Conservation (phyloP, 148 eudicot genomes). For the Polygonum aviculare region DNA sequence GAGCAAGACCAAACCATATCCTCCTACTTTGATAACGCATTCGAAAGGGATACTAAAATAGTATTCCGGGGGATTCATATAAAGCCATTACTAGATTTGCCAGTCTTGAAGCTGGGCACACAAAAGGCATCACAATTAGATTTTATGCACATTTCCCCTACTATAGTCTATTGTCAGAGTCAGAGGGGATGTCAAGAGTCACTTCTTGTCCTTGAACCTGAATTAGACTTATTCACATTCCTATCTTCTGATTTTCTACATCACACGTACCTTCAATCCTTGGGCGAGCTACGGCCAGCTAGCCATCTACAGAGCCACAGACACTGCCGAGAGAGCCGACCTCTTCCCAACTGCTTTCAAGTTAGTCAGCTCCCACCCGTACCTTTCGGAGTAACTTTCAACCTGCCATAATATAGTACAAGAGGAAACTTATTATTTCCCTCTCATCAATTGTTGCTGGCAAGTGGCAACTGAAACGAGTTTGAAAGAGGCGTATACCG, state of each 20-base stretch:
- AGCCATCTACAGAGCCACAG: not conserved
- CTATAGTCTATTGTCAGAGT: too few species aligned
- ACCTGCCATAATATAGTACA: slow-evolving; percentile 29
- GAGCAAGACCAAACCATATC: too few species aligned
- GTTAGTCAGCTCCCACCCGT: slow-evolving; percentile 48
- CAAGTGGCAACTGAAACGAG: not conserved
- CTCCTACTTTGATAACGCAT: not conserved
- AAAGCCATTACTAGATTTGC: not conserved
- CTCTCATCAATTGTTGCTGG: not conserved
- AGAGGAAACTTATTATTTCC: not conserved
- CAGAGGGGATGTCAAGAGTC: too few species aligned
- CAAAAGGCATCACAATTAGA: not conserved
- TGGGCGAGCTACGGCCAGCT: not conserved
- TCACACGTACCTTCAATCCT: not conserved
- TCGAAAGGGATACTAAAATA: not conserved
- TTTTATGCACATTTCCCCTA: not conserved
- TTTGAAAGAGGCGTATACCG: slow-evolving; percentile 27
- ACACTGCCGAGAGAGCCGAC: slow-evolving; percentile 50
- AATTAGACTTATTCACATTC: not conserved
- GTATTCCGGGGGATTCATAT: not conserved
- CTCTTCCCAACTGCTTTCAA: slow-evolving; percentile 45
- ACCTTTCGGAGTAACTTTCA: slow-evolving; percentile 52
- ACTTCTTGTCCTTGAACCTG: too few species aligned
- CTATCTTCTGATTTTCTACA: not conserved
- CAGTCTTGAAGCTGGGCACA: not conserved